These are phyloP conservation scores for Dactylonectria macrodidyma DNA, from an alignment of 2,329 filamentous ascomycete genomes.

Conservation along the genomic window DNA sequence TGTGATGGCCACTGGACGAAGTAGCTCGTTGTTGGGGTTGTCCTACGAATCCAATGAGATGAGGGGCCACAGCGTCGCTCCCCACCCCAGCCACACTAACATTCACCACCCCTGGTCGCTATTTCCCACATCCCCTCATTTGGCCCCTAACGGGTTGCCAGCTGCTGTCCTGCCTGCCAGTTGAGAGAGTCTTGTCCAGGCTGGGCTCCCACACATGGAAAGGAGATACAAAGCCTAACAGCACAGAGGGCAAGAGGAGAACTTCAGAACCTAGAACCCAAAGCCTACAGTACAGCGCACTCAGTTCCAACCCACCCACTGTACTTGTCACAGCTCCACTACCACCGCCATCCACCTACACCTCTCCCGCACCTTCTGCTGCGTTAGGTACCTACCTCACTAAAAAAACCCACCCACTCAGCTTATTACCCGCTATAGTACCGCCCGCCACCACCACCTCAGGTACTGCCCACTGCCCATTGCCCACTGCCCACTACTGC, in stretches of 20 bases:
- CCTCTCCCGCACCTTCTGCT: background rate
- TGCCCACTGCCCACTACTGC: constrained; percentile 4
- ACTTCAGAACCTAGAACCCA: constrained; percentile 3
- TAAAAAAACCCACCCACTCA: constrained; percentile 1
- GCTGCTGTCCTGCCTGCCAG: background rate
- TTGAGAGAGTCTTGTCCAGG: background rate
- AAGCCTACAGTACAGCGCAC: background rate
- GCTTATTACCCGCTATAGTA: constrained; percentile 5
- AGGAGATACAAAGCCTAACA: constrained; percentile 4
- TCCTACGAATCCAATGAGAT: constrained; percentile 22
- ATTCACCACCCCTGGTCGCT: constrained; percentile 21
- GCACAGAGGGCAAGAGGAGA: background rate
- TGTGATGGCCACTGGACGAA: constrained; percentile 11
- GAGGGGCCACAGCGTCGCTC: constrained; percentile 22
- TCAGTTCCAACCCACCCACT: background rate
- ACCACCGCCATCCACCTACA: background rate
- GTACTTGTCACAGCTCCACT: background rate
- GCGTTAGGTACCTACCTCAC: constrained; percentile 9
- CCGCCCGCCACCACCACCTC: constrained; percentile 15
- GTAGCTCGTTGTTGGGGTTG: constrained; percentile 15
- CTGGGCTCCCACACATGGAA: constrained; percentile 11
- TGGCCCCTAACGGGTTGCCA: background rate
- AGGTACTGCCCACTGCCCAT: background rate
- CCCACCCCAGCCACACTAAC: constrained; percentile 32
- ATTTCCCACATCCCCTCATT: constrained; percentile 9